Conservation (phyloP, 768 basidiomycete genomes). For the Tubosaeta brunneosetosa region DNA sequence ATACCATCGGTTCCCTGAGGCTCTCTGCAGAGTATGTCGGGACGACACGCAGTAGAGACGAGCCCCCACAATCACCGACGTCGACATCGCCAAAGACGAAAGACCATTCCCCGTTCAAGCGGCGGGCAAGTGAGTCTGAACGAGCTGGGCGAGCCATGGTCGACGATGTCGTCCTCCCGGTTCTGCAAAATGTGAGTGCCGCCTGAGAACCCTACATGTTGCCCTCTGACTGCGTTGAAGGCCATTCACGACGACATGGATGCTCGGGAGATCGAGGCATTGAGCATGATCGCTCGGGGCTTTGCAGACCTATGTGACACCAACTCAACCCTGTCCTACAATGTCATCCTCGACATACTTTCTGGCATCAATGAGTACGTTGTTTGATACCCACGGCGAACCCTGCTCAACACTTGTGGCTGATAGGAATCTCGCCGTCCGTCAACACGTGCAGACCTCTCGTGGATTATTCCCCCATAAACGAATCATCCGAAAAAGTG, state of each 20-base stretch:
- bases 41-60: constrained; percentile 54
- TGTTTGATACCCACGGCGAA: background rate
- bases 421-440: constrained; percentile 69
- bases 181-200: constrained; percentile 62
- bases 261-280: constrained; percentile 80
- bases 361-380: constrained; percentile 89
- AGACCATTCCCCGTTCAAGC: constrained; percentile 40
- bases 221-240: constrained; percentile 33
- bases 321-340: constrained; percentile 84
- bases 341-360: constrained; percentile 82
- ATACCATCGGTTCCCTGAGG: constrained; percentile 69
- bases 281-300: constrained; percentile 86
- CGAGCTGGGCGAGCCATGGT: constrained; percentile 68
- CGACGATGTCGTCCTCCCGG: constrained; percentile 80
- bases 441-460: constrained; percentile 79
- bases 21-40: constrained; percentile 81
- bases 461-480: constrained; percentile 77
- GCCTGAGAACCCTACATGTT: background rate
- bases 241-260: constrained; percentile 80
- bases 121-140: constrained; percentile 50
- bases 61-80: constrained; percentile 36
- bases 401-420: constrained; percentile 2
- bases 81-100: constrained; percentile 43
- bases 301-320: constrained; percentile 81
- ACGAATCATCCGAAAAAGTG: constrained; percentile 71